Base-by-base conservation (phyloP, 2,329 filamentous ascomycete genomes). In the Aspergillus fructus region DNA sequence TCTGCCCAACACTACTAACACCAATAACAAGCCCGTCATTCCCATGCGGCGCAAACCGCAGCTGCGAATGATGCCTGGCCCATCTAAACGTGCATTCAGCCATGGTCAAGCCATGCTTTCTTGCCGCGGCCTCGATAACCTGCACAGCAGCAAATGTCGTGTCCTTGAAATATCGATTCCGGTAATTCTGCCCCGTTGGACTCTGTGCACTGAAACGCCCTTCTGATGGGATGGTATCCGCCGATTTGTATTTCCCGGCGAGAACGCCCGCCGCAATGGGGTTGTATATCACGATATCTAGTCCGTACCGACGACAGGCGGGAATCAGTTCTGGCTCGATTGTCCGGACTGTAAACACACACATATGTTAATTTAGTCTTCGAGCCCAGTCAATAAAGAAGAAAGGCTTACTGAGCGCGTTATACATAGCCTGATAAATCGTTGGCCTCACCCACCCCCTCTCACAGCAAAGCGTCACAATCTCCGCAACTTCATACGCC, bases 1-100 rank as follows among this genome's bases (percentile, higher is more conserved):
- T 53, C 27, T 79, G 77, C 43, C 66, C 61, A 1, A 68, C 43
- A 37, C 66, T 73, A 39, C 49, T 48, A 9, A 57, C 33, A 6
- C 55, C 55, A 21, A 57, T 53, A n/a, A 53, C 48, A 39, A 57
- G 45, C 3, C 55, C 55, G 11, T 57, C 55, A 39, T 57, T 43
- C 21, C 42, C 49, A n/a, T 19, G 23, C 5, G 34, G 17, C 13
- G 37, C 45, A 23, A 57, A 48, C 9, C 45, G 34, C 17, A 57
- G 42, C 15, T 40, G 19, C n/a, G 55, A 57, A 30, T 57, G 55
- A 48, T 57, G 55, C 24, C 49, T 52, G 3, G 45, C 19, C 55
- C 55, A 57, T 19, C 55, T 13, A 21, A 57, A 50, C n/a, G 55
- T 49, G 19, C 43, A 42, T 40, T 57, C 55, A 4, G 49, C 49